A percentile compares a stretch with the other conserved stretches of the same genome.
Evolutionary conservation across 2,329 filamentous ascomycete species (phyloP).

Genomic region (Colletotrichum scovillei): DNA sequence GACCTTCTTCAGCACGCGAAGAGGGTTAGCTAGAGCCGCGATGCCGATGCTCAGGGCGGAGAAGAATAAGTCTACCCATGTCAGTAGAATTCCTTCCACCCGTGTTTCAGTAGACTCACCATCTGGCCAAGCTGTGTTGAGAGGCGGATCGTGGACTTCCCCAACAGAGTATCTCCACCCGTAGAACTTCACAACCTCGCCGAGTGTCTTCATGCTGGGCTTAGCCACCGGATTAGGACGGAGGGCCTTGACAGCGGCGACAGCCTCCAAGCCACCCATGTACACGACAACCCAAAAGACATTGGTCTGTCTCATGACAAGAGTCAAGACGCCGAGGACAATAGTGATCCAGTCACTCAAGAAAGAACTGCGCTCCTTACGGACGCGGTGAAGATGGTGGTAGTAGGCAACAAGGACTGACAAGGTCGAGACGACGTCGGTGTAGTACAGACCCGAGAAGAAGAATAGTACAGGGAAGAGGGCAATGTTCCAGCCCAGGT

Average conservation of each 20-base stretch:
- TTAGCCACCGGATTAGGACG: conserved; percentile 45
- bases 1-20: conserved; percentile 57
- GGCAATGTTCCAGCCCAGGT: conserved; percentile 81
- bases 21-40: conserved; percentile 63
- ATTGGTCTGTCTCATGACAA: conserved; percentile 92
- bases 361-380: conserved; percentile 44
- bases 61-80: conserved; percentile 60
- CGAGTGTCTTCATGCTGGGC: conserved; percentile 45
- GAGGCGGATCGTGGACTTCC: conserved; percentile 64
- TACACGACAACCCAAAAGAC: conserved; percentile 93
- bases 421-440: conserved; percentile 85
- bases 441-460: conserved; percentile 96
- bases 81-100: conserved; percentile 8
- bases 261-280: conserved; percentile 71
- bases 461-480: conserved; percentile 95
- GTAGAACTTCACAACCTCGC: conserved; percentile 51
- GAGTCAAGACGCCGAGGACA: conserved; percentile 70
- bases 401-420: conserved; percentile 78
- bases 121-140: conserved; percentile 59
- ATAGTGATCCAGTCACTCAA: conserved; percentile 58
- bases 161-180: conserved; percentile 59
- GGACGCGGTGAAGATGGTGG: conserved; percentile 61
- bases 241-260: conserved; percentile 62
- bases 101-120: conserved; percentile 51
- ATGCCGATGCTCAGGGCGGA: conserved; percentile 73